Conservation (phyloP, 2,329 filamentous ascomycete species). For the Alternaria infectoria region DNA sequence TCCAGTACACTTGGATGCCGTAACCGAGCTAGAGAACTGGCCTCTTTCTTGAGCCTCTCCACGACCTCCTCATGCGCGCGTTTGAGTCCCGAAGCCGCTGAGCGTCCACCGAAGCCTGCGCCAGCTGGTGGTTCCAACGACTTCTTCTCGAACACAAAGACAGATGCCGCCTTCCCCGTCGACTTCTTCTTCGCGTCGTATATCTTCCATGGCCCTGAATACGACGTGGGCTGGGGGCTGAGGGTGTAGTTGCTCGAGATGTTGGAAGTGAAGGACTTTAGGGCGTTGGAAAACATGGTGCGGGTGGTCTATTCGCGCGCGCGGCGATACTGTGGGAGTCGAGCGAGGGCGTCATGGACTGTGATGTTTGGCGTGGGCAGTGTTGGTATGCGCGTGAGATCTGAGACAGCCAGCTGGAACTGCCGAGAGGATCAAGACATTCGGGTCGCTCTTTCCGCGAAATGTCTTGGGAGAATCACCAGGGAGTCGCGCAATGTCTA, state of each 20-base stretch:
- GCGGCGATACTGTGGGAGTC: constrained; percentile 26
- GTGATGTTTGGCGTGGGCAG: constrained; percentile 18
- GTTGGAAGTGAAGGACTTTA: constrained; percentile 94
- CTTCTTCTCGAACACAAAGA: constrained; percentile 95
- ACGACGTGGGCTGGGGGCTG: constrained; percentile 74
- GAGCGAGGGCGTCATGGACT: constrained; percentile 38
- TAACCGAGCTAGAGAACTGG: constrained; percentile 83
- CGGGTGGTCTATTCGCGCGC: constrained; percentile 45
- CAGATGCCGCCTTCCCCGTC: constrained; percentile 84
- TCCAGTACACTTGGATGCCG: constrained; percentile 92
- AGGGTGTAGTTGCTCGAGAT: constrained; percentile 92
- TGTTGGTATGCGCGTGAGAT: constrained; percentile 19
- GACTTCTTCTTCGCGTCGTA: constrained; percentile 97
- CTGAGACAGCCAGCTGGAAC: constrained; percentile 29
- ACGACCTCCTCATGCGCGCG: constrained; percentile 86
- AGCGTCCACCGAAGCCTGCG: constrained; percentile 62
- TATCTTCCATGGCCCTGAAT: constrained; percentile 94
- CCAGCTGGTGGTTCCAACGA: constrained; percentile 73
- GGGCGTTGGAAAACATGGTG: constrained; percentile 83
- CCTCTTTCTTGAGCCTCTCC: constrained; percentile 89
- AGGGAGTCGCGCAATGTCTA: background rate
- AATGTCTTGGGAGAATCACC: background rate
- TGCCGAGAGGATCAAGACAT: constrained; percentile 27
- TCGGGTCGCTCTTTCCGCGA: background rate
- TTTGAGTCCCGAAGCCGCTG: constrained; percentile 72